Percentiles rank a stretch among this genome's conserved stretches.
phyloP scores from a whole-genome alignment of 2,329 filamentous ascomycete genomes.

The Clonostachys solani region DNA sequence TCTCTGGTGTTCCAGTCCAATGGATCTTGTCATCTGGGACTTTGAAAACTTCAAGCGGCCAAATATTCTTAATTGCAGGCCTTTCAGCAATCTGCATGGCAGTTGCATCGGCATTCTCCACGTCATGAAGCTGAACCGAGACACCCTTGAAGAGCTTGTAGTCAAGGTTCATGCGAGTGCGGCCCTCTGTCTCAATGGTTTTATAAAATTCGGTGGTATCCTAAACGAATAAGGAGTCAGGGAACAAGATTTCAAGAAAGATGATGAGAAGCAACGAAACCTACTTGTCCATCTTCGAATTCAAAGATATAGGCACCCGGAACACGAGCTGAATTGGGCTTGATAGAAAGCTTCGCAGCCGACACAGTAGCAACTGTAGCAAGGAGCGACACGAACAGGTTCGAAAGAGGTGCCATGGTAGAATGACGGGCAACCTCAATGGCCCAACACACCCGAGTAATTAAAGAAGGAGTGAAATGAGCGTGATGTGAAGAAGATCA shows the following conservation, averaged over 20 bases:
- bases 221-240: constrained; percentile 12
- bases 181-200: constrained; percentile 30
- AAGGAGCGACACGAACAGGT: too few species aligned
- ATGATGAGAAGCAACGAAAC: constrained; percentile 5
- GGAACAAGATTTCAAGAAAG: background rate
- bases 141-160: constrained; percentile 49
- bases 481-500: too few species aligned
- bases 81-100: constrained; percentile 33
- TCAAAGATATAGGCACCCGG: constrained; percentile 13
- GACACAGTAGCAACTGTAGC: too few species aligned
- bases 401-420: too few species aligned
- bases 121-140: constrained; percentile 46
- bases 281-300: constrained; percentile 41
- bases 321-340: constrained; percentile 1
- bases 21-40: constrained; percentile 40
- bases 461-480: too few species aligned
- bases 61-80: constrained; percentile 41
- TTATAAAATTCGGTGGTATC: constrained; percentile 33
- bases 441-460: too few species aligned
- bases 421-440: too few species aligned
- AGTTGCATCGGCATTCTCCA: constrained; percentile 35
- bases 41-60: constrained; percentile 39
- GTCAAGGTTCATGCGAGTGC: constrained; percentile 41
- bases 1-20: constrained; percentile 30
- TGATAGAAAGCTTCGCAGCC: too few species aligned